These are phyloP conservation scores for Phanerodontia chrysosporium DNA, from an alignment of 768 basidiomycete species.

Conservation along the genomic window DNA sequence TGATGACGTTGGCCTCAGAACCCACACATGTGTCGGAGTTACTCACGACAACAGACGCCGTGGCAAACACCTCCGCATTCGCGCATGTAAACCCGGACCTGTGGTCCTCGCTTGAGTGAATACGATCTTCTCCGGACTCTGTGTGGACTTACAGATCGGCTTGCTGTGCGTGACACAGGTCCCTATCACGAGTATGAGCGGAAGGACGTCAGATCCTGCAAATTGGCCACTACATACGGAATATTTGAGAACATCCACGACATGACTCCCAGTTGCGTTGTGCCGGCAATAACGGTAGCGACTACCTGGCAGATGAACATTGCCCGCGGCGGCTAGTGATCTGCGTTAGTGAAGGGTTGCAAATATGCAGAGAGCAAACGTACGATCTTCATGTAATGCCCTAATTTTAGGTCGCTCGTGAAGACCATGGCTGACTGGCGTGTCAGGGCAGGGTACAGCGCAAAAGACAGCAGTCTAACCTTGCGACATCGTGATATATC, in stretches of 20 bases:
- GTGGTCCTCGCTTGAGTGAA: neutral
- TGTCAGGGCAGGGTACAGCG: neutral
- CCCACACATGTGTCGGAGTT: too few relatives aligned
- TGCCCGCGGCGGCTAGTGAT: slow-evolving; percentile 34
- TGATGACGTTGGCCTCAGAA: too few relatives aligned
- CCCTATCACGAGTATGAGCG: neutral
- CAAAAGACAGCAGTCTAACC: too few relatives aligned
- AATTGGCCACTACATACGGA: slow-evolving; percentile 42
- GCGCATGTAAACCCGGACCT: slow-evolving; percentile 19
- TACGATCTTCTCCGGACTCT: neutral
- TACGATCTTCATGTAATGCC: slow-evolving; percentile 62
- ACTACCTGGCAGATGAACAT: slow-evolving; percentile 43
- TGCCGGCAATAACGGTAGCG: slow-evolving; percentile 53
- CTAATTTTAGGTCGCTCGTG: slow-evolving; percentile 71
- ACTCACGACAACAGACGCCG: slow-evolving; percentile 55
- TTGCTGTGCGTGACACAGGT: slow-evolving; percentile 23
- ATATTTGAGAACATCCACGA: slow-evolving; percentile 61
- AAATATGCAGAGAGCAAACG: neutral
- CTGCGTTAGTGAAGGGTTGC: neutral
- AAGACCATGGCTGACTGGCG: slow-evolving; percentile 48
- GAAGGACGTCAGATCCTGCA: neutral
- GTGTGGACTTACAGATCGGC: neutral
- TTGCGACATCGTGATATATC: slow-evolving; percentile 58
- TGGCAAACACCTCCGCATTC: slow-evolving; percentile 29
- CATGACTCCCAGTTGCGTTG: slow-evolving; percentile 61